A percentile compares a stretch with the other conserved stretches of the same genome.
Evolutionary conservation across 805 yeast genomes (phyloP).

Genomic region (Candida argentea): DNA sequence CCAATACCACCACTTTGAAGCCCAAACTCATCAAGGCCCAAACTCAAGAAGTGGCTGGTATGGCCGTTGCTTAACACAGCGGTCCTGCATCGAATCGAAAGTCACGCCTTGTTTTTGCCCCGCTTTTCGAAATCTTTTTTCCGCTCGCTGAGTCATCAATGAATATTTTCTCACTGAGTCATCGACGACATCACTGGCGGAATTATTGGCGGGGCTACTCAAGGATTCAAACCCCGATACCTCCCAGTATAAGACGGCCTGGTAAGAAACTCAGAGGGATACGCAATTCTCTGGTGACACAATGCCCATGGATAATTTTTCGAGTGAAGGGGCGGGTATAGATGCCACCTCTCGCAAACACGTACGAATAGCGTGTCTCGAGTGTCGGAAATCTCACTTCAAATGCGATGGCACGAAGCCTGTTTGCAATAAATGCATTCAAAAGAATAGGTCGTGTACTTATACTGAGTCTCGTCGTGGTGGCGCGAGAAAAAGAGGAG

Average conservation of each 20-base stretch:
- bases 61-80: background rate
- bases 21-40: conserved; percentile 18
- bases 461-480: conserved; percentile 46
- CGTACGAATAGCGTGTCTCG: conserved; percentile 32
- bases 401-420: conserved; percentile 43
- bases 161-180: too few relatives aligned
- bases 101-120: background rate
- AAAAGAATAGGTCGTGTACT: conserved; percentile 25
- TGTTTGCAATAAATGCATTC: conserved; percentile 31
- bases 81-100: background rate
- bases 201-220: too few relatives aligned
- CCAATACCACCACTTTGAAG: conserved; percentile 32
- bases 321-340: too few relatives aligned
- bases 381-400: conserved; percentile 40
- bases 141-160: conserved; percentile 2
- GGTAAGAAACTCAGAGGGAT: too few relatives aligned
- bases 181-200: too few relatives aligned
- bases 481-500: conserved; percentile 43
- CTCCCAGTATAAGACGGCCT: too few relatives aligned
- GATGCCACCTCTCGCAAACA: too few relatives aligned
- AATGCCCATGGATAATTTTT: too few relatives aligned
- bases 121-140: background rate
- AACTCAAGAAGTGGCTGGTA: background rate
- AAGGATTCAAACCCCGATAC: too few relatives aligned
- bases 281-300: too few relatives aligned